Evolutionary conservation across 148 eudicot species (phyloP).

Genomic region (Heliamphora exappendiculata): DNA sequence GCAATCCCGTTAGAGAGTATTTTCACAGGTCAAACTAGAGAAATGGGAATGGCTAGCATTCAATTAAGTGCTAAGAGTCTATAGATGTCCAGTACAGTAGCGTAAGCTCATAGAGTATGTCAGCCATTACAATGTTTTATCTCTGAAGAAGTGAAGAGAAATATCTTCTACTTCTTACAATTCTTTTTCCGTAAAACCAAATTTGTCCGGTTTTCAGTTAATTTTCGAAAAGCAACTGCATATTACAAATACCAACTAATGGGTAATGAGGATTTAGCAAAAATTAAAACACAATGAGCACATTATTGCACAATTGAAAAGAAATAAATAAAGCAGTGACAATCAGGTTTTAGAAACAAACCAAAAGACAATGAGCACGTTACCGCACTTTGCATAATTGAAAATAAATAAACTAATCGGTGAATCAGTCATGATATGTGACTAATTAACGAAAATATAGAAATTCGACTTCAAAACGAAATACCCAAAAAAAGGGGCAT

Average conservation of each 20-base stretch:
- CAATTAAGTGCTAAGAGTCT: background rate
- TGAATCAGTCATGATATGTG: background rate
- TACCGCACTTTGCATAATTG: no score
- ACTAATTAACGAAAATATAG: background rate
- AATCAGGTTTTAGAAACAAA: no score
- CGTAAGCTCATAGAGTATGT: background rate
- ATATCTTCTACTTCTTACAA: background rate
- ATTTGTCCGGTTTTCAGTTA: background rate
- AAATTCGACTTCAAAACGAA: no score
- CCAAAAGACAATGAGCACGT: no score
- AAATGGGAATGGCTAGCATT: background rate
- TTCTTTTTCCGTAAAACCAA: background rate
- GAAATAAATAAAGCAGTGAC: background rate
- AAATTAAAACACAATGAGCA: background rate
- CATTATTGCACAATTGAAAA: no score
- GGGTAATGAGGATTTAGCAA: background rate
- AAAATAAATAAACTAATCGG: background rate
- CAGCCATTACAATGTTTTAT: background rate
- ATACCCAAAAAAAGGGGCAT: constrained; percentile 5
- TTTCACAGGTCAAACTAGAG: background rate
- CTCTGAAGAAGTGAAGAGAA: no score
- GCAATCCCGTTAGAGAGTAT: background rate
- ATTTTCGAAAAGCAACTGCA: background rate
- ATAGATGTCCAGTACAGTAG: background rate
- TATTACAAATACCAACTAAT: background rate